These are phyloP conservation scores for Hylodesmum podocarpum DNA, from an alignment of 306 rosid species.

Conservation along the genomic window DNA sequence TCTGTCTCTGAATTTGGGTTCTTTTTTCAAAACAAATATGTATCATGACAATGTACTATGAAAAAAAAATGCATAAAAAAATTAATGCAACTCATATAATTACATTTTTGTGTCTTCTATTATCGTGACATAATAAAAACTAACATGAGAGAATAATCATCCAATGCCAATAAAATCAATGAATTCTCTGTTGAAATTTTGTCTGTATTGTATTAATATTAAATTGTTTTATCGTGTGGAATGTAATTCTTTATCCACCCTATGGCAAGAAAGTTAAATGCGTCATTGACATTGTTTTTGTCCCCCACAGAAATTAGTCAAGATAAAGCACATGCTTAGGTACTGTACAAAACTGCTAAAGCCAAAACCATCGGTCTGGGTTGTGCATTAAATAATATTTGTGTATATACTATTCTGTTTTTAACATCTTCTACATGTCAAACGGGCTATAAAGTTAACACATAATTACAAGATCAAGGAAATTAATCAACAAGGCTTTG, in stretches of 20 bases:
- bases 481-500: constrained; percentile 15
- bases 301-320: constrained; percentile 47
- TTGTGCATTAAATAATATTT: constrained; percentile 13
- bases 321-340: constrained; percentile 47
- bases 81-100: not conserved
- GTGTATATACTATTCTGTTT: not conserved
- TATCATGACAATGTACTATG: not conserved
- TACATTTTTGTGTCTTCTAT: not conserved
- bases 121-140: not conserved
- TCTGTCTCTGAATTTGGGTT: not conserved
- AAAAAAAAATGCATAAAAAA: not conserved
- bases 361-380: constrained; percentile 34
- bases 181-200: not conserved
- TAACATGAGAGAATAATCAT: not conserved
- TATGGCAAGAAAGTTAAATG: not conserved
- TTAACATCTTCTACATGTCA: constrained; percentile 14
- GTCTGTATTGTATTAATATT: not conserved
- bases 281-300: constrained; percentile 23
- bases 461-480: constrained; percentile 16
- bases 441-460: not conserved
- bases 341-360: constrained; percentile 25
- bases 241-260: constrained; percentile 5
- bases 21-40: not conserved
- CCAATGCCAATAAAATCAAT: not conserved
- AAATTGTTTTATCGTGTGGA: constrained; percentile 11